Percentiles rank a stretch among this genome's conserved stretches.
Conservation (phyloP, 257 asterid species). For the Primulina huaijiensis region DNA sequence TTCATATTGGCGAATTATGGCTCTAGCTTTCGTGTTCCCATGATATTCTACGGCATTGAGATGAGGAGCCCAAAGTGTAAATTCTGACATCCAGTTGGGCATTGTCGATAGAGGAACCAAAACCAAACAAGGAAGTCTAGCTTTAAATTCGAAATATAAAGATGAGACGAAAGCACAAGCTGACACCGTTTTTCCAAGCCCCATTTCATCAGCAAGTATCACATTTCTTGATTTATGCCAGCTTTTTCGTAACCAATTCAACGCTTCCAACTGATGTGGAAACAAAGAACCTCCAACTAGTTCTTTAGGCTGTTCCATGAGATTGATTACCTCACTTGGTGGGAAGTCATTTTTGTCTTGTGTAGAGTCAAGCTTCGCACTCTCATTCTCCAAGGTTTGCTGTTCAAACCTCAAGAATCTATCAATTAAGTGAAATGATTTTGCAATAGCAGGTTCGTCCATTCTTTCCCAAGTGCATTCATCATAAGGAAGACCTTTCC, state of each 20-base stretch:
- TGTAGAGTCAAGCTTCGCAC: slow-evolving; percentile 38
- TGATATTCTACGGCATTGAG: slow-evolving; percentile 95
- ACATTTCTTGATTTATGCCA: slow-evolving; percentile 92
- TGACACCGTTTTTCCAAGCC: slow-evolving; percentile 95
- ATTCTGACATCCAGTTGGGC: slow-evolving; percentile 99
- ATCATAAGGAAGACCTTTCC: slow-evolving; percentile 87
- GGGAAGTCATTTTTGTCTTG: slow-evolving; percentile 37
- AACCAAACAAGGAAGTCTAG: slow-evolving; percentile 79
- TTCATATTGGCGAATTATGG: slow-evolving; percentile 84
- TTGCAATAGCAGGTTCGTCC: slow-evolving; percentile 65
- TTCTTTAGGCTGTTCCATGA: slow-evolving; percentile 89
- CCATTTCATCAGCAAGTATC: slow-evolving; percentile 99
- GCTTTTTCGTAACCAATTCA: slow-evolving; percentile 96
- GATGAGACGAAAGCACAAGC: slow-evolving; percentile 93
- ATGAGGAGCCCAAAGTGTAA: slow-evolving; percentile 88
- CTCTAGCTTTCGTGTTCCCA: slow-evolving; percentile 77
- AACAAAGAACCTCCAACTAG: slow-evolving; percentile 79
- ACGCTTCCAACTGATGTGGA: slow-evolving; percentile 97
- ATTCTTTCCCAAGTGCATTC: slow-evolving; percentile 98
- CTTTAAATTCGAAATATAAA: slow-evolving; percentile 74
- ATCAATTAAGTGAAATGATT: slow-evolving; percentile 62
- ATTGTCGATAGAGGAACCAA: slow-evolving; percentile 97
- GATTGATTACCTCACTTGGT: slow-evolving; percentile 56
- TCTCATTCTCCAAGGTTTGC: slow-evolving; percentile 56
- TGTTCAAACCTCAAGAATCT: slow-evolving; percentile 64